Percentiles rank a stretch among this genome's conserved stretches.
Evolutionary conservation across 2,329 filamentous ascomycete species (phyloP).

Genomic region (Tolypocladium nubicola): DNA sequence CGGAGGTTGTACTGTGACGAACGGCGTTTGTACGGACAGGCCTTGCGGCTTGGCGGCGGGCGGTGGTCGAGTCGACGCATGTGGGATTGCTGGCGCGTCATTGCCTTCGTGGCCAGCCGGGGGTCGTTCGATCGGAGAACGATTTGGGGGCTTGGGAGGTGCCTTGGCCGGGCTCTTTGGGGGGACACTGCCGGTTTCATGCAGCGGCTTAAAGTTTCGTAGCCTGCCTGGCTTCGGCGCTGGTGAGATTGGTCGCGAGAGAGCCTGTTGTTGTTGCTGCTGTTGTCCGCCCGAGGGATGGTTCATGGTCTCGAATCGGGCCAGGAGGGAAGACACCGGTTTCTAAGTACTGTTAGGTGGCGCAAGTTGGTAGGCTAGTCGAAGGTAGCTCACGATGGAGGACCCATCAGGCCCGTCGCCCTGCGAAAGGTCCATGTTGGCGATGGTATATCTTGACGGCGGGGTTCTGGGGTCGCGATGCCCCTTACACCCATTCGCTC

Average conservation of each 20-base stretch:
- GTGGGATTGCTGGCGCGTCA: constrained; percentile 10
- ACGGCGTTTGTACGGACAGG: constrained; percentile 46
- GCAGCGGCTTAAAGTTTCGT: constrained; percentile 27
- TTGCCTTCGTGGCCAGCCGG: constrained; percentile 9
- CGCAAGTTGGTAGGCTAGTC: not conserved
- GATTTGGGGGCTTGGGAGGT: constrained; percentile 16
- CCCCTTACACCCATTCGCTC: constrained; percentile 5
- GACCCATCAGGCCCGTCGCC: constrained; percentile 60
- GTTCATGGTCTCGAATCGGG: constrained; percentile 68
- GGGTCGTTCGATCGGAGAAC: constrained; percentile 7
- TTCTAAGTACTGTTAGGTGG: constrained; percentile 36
- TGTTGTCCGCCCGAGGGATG: constrained; percentile 9
- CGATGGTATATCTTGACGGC: constrained; percentile 12
- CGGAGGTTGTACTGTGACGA: constrained; percentile 60
- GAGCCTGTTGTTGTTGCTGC: constrained; percentile 12
- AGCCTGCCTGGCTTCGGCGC: constrained; percentile 32
- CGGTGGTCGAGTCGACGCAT: constrained; percentile 13
- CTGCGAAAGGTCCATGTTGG: constrained; percentile 19
- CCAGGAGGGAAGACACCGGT: constrained; percentile 71
- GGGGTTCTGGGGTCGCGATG: constrained; percentile 3
- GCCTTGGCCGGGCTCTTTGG: constrained; percentile 6
- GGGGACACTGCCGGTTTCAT: constrained; percentile 16
- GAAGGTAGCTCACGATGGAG: constrained; percentile 50
- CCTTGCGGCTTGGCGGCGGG: constrained; percentile 12
- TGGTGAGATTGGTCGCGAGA: constrained; percentile 25